Evolutionary conservation across 208 protist genomes (phyloP).

Genomic region (Pavlovales sp.): DNA sequence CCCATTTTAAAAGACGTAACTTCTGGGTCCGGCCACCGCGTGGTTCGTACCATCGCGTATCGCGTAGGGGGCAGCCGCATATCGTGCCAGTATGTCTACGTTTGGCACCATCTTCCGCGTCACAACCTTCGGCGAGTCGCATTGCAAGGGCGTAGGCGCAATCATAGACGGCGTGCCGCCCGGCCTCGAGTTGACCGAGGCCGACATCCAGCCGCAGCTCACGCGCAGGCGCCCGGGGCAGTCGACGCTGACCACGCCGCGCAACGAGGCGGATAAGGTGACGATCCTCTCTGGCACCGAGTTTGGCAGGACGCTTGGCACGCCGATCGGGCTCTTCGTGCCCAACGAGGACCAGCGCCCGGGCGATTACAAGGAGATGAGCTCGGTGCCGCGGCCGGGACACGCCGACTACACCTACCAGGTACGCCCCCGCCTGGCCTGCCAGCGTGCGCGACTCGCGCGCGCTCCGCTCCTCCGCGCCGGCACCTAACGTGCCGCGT

Average conservation of each 20-base stretch:
- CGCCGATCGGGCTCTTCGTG: conserved; percentile 71
- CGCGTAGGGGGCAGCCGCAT: neutral
- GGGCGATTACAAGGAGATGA: conserved; percentile 68
- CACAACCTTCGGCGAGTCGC: conserved; percentile 77
- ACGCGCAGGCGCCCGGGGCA: conserved; percentile 65
- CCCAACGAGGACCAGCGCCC: conserved; percentile 72
- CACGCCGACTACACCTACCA: conserved; percentile 79
- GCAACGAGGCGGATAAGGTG: conserved; percentile 68
- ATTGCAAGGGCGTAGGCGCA: conserved; percentile 64
- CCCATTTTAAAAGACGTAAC: no score
- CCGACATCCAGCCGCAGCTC: conserved; percentile 67
- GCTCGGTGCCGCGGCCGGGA: conserved; percentile 69
- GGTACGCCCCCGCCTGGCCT: conserved; percentile 37
- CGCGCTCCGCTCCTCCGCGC: no score
- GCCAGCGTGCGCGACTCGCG: neutral
- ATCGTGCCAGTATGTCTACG: conserved; percentile 59
- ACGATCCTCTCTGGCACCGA: conserved; percentile 71
- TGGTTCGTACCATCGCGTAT: neutral
- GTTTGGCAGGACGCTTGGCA: conserved; percentile 69
- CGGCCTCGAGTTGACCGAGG: conserved; percentile 64
- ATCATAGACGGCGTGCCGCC: conserved; percentile 69
- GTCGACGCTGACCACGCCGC: conserved; percentile 62
- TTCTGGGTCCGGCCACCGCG: no score
- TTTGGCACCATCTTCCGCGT: conserved; percentile 72
- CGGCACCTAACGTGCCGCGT: neutral